A percentile compares a stretch with the other conserved stretches of the same genome.
These are phyloP conservation scores for Clonostachys sp. DNA, from an alignment of 2,329 filamentous ascomycete genomes.

Conservation along the genomic window DNA sequence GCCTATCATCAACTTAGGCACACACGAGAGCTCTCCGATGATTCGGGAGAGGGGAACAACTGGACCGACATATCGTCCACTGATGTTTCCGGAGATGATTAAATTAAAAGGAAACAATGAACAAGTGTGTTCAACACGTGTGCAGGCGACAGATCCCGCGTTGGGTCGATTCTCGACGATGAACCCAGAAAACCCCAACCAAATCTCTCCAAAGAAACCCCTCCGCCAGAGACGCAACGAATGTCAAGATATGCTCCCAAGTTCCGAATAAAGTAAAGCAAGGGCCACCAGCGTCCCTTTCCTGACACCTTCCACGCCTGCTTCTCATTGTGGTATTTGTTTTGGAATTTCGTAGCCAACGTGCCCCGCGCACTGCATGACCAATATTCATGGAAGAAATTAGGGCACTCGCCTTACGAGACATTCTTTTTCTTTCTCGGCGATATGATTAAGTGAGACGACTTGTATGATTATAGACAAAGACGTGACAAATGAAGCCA, in stretches of 20 bases:
- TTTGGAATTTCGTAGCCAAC: background rate
- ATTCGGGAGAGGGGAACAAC: background rate
- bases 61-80: background rate
- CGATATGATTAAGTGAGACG: conserved; percentile 27
- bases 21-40: no score
- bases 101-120: conserved; percentile 21
- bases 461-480: conserved; percentile 29
- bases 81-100: conserved; percentile 10
- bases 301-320: background rate
- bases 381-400: conserved; percentile 11
- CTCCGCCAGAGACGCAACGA: background rate
- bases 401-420: conserved; percentile 19
- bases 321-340: background rate
- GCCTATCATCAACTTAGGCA: no score
- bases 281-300: background rate
- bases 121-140: conserved; percentile 10
- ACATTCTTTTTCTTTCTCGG: conserved; percentile 22
- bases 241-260: background rate
- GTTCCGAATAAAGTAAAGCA: conserved; percentile 1
- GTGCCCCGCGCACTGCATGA: no score
- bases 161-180: conserved; percentile 1
- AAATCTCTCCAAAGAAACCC: conserved; percentile 11
- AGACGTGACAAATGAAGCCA: conserved; percentile 25
- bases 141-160: conserved; percentile 6
- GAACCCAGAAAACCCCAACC: conserved; percentile 9